phyloP scores from a whole-genome alignment of 805 yeast genomes.

The Candida morakotiae region DNA sequence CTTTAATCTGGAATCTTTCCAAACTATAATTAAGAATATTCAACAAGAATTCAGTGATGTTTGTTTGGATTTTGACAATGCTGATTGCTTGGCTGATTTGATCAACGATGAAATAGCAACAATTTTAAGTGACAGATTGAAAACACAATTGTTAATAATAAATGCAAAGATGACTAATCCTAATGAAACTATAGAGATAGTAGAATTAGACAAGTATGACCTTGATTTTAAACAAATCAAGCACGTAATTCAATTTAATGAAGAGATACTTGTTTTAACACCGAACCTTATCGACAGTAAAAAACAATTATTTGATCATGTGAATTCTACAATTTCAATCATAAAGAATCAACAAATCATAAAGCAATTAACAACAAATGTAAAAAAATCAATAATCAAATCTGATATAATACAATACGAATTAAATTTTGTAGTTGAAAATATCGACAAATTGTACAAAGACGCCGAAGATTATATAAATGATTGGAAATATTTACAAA shows the following conservation, averaged over 20 bases:
- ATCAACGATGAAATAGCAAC: slow-evolving; percentile 21
- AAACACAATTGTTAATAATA: slow-evolving; percentile 10
- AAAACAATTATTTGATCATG: slow-evolving; percentile 16
- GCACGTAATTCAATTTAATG: slow-evolving; percentile 36
- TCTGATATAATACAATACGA: neutral
- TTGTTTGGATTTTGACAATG: slow-evolving; percentile 14
- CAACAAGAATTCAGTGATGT: slow-evolving; percentile 13
- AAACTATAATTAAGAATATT: slow-evolving; percentile 10
- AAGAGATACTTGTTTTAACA: slow-evolving; percentile 28
- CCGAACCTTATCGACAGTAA: slow-evolving; percentile 43
- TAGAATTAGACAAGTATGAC: slow-evolving; percentile 6
- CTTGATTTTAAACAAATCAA: slow-evolving; percentile 1
- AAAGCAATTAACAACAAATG: neutral
- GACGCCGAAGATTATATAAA: slow-evolving; percentile 34
- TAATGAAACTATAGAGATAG: neutral
- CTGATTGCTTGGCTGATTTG: slow-evolving; percentile 15
- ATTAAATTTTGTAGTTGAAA: neutral
- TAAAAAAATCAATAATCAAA: neutral
- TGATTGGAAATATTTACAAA: slow-evolving; percentile 54
- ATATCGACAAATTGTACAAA: slow-evolving; percentile 20
- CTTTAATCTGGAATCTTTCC: slow-evolving; percentile 12
- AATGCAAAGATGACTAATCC: neutral
- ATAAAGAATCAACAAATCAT: slow-evolving; percentile 16
- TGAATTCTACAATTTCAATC: slow-evolving; percentile 15
- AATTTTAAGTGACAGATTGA: slow-evolving; percentile 19